These are phyloP conservation scores for Blastocladiella britannica DNA, from an alignment of 192 early-diverging fungal species.

Conservation along the genomic window DNA sequence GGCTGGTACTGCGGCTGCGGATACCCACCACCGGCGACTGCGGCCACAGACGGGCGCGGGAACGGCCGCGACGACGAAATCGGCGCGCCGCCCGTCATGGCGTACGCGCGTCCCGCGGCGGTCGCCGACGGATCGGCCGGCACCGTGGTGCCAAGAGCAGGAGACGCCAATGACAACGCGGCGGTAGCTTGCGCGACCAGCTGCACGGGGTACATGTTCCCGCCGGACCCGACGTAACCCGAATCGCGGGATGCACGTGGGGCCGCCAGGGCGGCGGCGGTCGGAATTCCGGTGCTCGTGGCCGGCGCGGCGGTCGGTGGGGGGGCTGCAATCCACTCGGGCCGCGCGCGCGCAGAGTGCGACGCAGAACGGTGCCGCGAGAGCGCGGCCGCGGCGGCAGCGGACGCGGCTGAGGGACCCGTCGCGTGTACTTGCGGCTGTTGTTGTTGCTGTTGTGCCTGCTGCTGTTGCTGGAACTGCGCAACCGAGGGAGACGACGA, in stretches of 20 bases:
- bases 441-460: background rate
- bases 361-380: background rate
- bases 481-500: too few species aligned
- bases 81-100: background rate
- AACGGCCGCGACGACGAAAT: background rate
- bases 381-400: background rate
- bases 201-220: background rate
- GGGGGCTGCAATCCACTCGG: background rate
- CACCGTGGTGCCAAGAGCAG: background rate
- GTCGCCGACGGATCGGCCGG: background rate
- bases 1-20: background rate
- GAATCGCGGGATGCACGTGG: background rate
- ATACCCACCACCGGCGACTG: background rate
- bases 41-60: background rate
- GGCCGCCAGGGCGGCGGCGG: too few species aligned
- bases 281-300: background rate
- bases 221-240: background rate
- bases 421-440: background rate
- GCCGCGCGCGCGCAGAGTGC: background rate
- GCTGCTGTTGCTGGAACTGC: background rate
- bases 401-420: background rate
- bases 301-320: background rate
- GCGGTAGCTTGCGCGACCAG: background rate
- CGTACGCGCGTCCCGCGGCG: background rate
- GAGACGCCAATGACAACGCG: too few species aligned